phyloP scores from a whole-genome alignment of 768 basidiomycete genomes.

The Boletellus ananas region DNA sequence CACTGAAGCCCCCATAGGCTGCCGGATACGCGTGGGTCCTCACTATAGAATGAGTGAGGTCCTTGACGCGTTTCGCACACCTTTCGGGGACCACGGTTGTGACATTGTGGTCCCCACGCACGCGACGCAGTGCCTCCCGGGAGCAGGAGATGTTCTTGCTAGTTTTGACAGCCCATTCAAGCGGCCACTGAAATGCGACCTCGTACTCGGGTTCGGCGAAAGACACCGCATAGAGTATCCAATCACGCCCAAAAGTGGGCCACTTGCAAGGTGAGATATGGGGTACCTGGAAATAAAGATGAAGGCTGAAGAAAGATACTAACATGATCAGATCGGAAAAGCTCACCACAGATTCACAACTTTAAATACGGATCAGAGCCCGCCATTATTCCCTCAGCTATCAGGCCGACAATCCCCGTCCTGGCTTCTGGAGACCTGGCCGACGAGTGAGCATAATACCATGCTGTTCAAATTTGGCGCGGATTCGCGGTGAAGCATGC shows the following conservation, averaged over 20 bases:
- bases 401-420: too few relatives aligned
- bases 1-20: constrained; percentile 30
- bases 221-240: too few relatives aligned
- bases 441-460: too few relatives aligned
- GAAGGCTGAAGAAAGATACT: not conserved
- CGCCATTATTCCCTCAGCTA: too few relatives aligned
- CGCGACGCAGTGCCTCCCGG: not conserved
- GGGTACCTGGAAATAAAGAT: not conserved
- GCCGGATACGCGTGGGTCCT: constrained; percentile 18
- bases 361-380: too few relatives aligned
- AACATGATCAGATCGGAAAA: not conserved
- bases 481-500: not conserved
- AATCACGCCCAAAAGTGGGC: too few relatives aligned
- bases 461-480: too few relatives aligned
- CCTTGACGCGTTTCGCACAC: not conserved
- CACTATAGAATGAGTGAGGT: constrained; percentile 17
- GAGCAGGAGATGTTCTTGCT: not conserved
- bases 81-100: not conserved
- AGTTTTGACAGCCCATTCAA: not conserved
- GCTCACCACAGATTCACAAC: too few relatives aligned
- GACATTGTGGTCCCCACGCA: not conserved
- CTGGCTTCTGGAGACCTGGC: too few relatives aligned
- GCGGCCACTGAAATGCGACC: not conserved
- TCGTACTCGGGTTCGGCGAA: not conserved
- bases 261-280: too few relatives aligned